Evolutionary conservation across 345 rosid species (phyloP), one percentile per base, ranked within the genome.

Genomic region (Citropsis articulata): DNA sequence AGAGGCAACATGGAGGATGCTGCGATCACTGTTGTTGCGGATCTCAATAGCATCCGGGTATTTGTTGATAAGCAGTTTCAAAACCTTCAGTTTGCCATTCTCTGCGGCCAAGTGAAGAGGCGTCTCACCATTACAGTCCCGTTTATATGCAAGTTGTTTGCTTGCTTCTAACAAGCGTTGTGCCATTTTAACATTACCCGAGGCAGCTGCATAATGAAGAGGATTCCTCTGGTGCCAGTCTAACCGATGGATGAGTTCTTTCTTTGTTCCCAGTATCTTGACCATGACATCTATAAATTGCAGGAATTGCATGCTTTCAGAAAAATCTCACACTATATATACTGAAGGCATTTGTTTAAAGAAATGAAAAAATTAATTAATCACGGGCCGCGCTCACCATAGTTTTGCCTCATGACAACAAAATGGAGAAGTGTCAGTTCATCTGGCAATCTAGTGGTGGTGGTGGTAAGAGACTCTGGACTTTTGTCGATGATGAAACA

Each of bases 1-100:
- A 31, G 75, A 64, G 0, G 75, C 75, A 19, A 71, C 27, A 22
- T 71, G 63, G 64, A 71, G 75, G 48, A 71, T n/a, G 22, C 55
- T 71, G 7, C 16, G 25, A 16, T 2, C 19, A 14, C 0, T 50
- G 0, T 50, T 7, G 73, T 53, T 6, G 2, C 31, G 42, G 14
- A 48, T n/a, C 25, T 50, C 74, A 30, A 71, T 71, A 7, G 40
- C 33, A 71, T 71, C 74, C 2, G 74, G 61, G 60, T 30, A 70
- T 3, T 19, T 60, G 9, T 18, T 30, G 40, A 28, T 13, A 53
- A 71, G 61, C 0, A 18, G 9, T 8, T 53, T 28, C 73, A 50
- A 30, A 1, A 71, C 61, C 31, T 10, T 55, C 1, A 9, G 62
- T 2, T 55, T 24, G 42, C 75, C 63, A 53, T 21, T 30, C 35